Base-by-base conservation (phyloP, 768 basidiomycete species). In the Exsudoporus frostii region DNA sequence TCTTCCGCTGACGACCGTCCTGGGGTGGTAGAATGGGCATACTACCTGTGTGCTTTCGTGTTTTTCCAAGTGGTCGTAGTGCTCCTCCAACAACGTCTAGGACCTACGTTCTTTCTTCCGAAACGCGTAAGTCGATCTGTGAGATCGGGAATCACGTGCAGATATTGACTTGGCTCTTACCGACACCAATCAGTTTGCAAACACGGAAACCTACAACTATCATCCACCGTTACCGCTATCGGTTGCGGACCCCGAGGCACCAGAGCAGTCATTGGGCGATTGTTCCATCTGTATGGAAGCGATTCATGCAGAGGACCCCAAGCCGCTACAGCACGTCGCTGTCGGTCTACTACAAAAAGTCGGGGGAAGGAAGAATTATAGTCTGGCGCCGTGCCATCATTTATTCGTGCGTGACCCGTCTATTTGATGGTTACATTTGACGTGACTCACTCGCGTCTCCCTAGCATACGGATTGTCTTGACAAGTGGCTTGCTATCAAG, bases 241-340 rank as follows among this genome's bases (percentile, higher is more conserved):
- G 19, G 57, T 80, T 2, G 77, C 85, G 1, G 89, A 92, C 63
- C 66, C 86, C 0, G 91, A 93, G 66, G 78, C 88, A 2, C 84
- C 86, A 2, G 86, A 86, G 41, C 83, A 86, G 58, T 80, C 86
- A 3, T 72, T 92, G 15, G 92, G 90, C 7, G 91, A 95, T 65
- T 97, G 93, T 61, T 83, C 91, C 7, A 95, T 97, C 48, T 96
- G 93, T 63, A 94, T 96, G 91, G 93, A 96, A 53, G 79, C 83
- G 5, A 94, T 95, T 57, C 63, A 81, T 37, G 66, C 81, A 24
- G 79, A 83, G 40, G 72, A 78, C 40, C 63, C 71, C 7, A 62
- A 74, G 40, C 73, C 68, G 8, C 61, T 71, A 20, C 72, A 63
- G 22, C 70, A 68, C 37, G 66, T 70, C 19, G 63, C 70, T 19